Evolutionary conservation across 345 rosid species (phyloP).

Genomic region (Erysimum cheiranthoides): DNA sequence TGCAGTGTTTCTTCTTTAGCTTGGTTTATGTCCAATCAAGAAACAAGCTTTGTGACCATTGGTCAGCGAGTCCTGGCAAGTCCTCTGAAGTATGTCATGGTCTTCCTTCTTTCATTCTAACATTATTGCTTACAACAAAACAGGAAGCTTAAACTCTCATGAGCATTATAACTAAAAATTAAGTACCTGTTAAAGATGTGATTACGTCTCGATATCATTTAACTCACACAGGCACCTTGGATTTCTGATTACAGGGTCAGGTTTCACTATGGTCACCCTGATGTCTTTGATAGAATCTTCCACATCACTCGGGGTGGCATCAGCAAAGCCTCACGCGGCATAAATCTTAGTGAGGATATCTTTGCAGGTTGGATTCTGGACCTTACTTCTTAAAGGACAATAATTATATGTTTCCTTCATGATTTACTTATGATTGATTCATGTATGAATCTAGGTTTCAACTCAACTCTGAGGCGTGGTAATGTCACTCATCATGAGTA

Average conservation of each 20-base stretch:
- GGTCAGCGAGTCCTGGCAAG: conserved; percentile 99
- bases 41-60: conserved; percentile 93
- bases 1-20: conserved; percentile 97
- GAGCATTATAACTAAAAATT: conserved; percentile 3
- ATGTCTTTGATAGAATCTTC: conserved; percentile 93
- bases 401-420: conserved; percentile 5
- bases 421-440: conserved; percentile 18
- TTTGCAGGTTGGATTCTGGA: conserved; percentile 74
- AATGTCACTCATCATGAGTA: conserved; percentile 98
- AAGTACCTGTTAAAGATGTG: conserved; percentile 14
- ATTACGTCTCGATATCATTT: not conserved
- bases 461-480: conserved; percentile 90
- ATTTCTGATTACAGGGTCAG: conserved; percentile 66
- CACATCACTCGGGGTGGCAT: conserved; percentile 97
- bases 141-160: conserved; percentile 13
- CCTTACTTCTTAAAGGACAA: conserved; percentile 9
- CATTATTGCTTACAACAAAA: conserved; percentile 6
- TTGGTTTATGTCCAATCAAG: conserved; percentile 99
- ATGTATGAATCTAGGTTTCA: conserved; percentile 66
- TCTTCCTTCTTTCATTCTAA: conserved; percentile 17
- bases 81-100: conserved; percentile 76
- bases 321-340: conserved; percentile 94
- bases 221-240: conserved; percentile 21
- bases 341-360: conserved; percentile 97
- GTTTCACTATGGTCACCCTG: conserved; percentile 98